These are phyloP conservation scores for Aphanomyces cochlioides DNA, from an alignment of 352 stramenopile species.

Conservation along the genomic window DNA sequence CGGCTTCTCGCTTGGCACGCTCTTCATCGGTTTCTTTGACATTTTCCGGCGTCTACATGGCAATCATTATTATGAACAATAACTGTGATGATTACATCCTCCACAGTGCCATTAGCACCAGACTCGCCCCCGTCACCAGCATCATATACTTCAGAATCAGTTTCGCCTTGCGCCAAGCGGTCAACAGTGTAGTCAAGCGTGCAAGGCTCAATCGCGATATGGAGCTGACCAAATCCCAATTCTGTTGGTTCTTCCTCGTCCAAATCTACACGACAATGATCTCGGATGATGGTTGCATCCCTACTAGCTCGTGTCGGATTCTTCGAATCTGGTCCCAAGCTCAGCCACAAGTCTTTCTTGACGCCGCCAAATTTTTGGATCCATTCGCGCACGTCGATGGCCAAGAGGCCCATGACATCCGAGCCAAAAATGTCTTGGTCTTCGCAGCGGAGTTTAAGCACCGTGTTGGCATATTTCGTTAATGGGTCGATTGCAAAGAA, in stretches of 20 bases:
- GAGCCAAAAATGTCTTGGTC: slow-evolving; percentile 64
- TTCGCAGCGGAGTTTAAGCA: slow-evolving; percentile 56
- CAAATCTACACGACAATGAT: slow-evolving; percentile 42
- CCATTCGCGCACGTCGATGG: slow-evolving; percentile 66
- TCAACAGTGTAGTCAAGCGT: slow-evolving; percentile 52
- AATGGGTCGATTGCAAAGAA: slow-evolving; percentile 43
- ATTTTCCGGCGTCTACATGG: slow-evolving; percentile 38
- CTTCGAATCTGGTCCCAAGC: slow-evolving; percentile 49
- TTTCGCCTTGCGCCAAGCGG: slow-evolving; percentile 64
- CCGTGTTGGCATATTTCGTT: slow-evolving; percentile 39
- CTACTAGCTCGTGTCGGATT: slow-evolving; percentile 33
- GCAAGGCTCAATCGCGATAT: slow-evolving; percentile 54
- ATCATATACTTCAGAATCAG: slow-evolving; percentile 36
- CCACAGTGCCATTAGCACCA: slow-evolving; percentile 20
- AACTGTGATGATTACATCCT: slow-evolving; percentile 32
- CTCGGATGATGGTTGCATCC: not conserved
- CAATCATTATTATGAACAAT: slow-evolving; percentile 40
- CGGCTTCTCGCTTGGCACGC: slow-evolving; percentile 58
- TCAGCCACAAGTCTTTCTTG: slow-evolving; percentile 69
- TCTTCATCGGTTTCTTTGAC: slow-evolving; percentile 50
- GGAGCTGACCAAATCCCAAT: slow-evolving; percentile 55
- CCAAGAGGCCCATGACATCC: slow-evolving; percentile 67
- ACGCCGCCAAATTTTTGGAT: slow-evolving; percentile 39
- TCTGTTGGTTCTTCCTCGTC: slow-evolving; percentile 46
- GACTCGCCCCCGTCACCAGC: slow-evolving; percentile 30